Evolutionary conservation across 768 basidiomycete species (phyloP).

Genomic region (Tylopilus vinaceipallidus): DNA sequence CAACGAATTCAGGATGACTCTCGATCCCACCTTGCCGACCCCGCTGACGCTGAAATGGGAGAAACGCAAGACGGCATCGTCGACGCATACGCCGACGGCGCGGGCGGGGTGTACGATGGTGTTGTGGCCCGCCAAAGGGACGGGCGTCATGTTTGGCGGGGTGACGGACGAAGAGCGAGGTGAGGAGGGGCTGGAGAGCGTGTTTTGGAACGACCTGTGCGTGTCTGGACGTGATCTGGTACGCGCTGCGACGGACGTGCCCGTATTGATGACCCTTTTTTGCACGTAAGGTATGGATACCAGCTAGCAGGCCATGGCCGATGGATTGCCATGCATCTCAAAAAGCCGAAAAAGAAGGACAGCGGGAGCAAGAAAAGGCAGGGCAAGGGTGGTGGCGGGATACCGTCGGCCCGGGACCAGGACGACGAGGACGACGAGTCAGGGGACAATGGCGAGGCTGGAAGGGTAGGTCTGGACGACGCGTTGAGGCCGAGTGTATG

Average conservation of each 20-base stretch:
- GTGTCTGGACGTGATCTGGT: not conserved
- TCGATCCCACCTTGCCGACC: conserved; percentile 23
- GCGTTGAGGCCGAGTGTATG: not conserved
- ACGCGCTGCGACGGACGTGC: too few species aligned
- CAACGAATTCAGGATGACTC: conserved; percentile 29
- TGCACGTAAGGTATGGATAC: conserved; percentile 68
- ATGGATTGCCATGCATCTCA: conserved; percentile 77
- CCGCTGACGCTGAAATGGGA: conserved; percentile 77
- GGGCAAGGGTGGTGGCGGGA: not conserved
- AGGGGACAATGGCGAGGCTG: conserved; percentile 13
- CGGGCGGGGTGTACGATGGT: conserved; percentile 89
- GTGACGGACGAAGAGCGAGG: conserved; percentile 84
- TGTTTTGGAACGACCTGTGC: conserved; percentile 83
- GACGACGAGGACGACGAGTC: conserved; percentile 17
- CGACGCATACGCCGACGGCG: conserved; percentile 51
- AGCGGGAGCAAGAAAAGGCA: conserved; percentile 43
- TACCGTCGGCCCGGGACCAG: not conserved
- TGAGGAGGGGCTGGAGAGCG: conserved; percentile 81
- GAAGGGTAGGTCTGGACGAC: conserved; percentile 4
- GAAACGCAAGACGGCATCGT: conserved; percentile 71
- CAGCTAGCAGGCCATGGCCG: conserved; percentile 69
- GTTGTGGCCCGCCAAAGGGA: conserved; percentile 63
- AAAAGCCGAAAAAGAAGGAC: conserved; percentile 55
- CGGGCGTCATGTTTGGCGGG: conserved; percentile 82
- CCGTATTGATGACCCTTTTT: not conserved